Evolutionary conservation across 352 stramenopile genomes (phyloP), one percentile per base, ranked within the genome.

Genomic region (Phytophthora podocarpi): DNA sequence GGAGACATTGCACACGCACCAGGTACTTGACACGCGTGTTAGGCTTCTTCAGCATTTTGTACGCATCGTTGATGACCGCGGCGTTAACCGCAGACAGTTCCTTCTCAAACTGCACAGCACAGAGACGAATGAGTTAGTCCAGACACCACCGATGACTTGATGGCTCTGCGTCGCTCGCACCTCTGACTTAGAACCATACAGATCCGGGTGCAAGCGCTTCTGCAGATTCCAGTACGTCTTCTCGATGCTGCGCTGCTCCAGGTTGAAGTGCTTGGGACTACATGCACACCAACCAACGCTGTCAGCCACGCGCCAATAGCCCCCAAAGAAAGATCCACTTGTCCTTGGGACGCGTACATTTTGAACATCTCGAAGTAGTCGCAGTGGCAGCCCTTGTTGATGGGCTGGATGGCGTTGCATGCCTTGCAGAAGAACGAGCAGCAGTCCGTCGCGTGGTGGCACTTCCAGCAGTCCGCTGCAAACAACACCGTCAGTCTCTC

Each of bases 301-400:
- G 40, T 72, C 45, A 73, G 32, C 7, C 10, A 57, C 49, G n/a
- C 12, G 34, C 16, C 47, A 37, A 12, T 23, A n/a, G n/a, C n/a
- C n/a, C n/a, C n/a, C n/a, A 16, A 12, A 52, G 23, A 60, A 13
- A 31, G 12, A 28, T 37, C 39, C 9, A 54, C 20, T 45, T 52
- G 5, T 20, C 32, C 20, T 27, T 52, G 21, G 24, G n/a, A n/a
- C n/a, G 21, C 49, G 23, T 73, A 93, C 86, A 95, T 80, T 56
- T 91, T 52, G 59, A 95, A 95, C 62, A 95, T 79, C 64, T 92
- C 85, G 70, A 95, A 93, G 73, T 91, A 93, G 65, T 95, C 78
- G 67, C 86, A 95, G 56, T 86, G 77, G 31, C 76, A 79, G 42
- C 74, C 68, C 26, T 81, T 78, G 50, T 87, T 50, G 43, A 95